These are phyloP conservation scores for Fagopyrum esculentum DNA, from an alignment of 148 eudicot genomes.

Conservation along the genomic window DNA sequence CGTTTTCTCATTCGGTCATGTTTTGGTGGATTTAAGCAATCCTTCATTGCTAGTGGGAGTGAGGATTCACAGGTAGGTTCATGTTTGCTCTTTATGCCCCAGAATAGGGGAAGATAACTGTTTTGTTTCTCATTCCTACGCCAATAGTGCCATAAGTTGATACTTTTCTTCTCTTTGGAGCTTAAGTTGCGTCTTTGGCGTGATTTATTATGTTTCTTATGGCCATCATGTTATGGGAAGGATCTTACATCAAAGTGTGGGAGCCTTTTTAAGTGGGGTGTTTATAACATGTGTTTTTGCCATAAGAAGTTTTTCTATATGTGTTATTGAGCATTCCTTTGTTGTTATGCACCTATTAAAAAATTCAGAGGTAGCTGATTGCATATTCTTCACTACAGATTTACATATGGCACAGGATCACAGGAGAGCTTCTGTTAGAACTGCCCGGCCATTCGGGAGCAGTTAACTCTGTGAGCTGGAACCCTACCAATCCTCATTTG, in stretches of 20 bases:
- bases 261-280: not conserved
- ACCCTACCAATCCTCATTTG: constrained; percentile 69
- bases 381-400: constrained; percentile 35
- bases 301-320: not conserved
- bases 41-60: constrained; percentile 90
- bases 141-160: not conserved
- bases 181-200: not conserved
- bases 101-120: not conserved
- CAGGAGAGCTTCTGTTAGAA: constrained; percentile 52
- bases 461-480: constrained; percentile 88
- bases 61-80: constrained; percentile 85
- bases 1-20: constrained; percentile 76
- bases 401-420: constrained; percentile 76
- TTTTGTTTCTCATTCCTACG: not conserved
- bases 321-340: not conserved
- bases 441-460: constrained; percentile 78
- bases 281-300: not conserved
- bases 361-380: not conserved
- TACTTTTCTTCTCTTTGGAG: not conserved
- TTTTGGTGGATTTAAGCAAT: constrained; percentile 87
- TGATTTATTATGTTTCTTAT: not conserved
- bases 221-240: not conserved
- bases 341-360: not conserved
- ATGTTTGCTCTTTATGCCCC: not conserved
- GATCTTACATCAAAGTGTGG: not conserved